A percentile compares a stretch with the other conserved stretches of the same genome.
These are phyloP conservation scores for Hygrophorus pudorinus DNA, from an alignment of 768 basidiomycete species.

Conservation along the genomic window DNA sequence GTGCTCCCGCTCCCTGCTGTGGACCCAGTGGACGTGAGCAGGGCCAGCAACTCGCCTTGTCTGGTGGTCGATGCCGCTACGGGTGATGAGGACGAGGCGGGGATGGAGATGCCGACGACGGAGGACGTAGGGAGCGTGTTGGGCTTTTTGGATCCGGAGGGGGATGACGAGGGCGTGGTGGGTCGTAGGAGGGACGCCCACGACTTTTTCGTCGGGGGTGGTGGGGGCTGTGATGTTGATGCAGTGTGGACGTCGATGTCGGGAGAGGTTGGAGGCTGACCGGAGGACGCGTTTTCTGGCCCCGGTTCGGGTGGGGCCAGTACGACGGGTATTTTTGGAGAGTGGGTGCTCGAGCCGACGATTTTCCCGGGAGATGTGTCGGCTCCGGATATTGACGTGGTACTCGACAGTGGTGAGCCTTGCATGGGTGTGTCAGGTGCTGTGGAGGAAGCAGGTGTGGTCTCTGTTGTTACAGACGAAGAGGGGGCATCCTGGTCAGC, in stretches of 20 bases:
- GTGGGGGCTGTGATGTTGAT: conserved; percentile 9
- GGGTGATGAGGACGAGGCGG: conserved; percentile 29
- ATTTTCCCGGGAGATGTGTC: conserved; percentile 8
- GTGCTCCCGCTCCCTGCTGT: conserved; percentile 6
- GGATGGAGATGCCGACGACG: conserved; percentile 66
- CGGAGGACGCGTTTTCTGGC: no score
- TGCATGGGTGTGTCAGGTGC: conserved; percentile 10
- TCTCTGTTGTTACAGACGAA: conserved; percentile 41
- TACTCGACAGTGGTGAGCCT: conserved; percentile 7
- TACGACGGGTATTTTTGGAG: no score
- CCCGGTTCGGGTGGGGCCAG: no score
- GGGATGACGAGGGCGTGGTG: conserved; percentile 23
- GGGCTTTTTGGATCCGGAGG: conserved; percentile 22
- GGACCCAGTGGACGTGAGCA: conserved; percentile 30
- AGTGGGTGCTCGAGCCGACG: no score
- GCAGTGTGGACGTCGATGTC: conserved; percentile 4
- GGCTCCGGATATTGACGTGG: conserved; percentile 10
- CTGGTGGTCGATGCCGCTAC: conserved; percentile 24
- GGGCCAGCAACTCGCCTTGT: conserved; percentile 40
- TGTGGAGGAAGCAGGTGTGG: conserved; percentile 22
- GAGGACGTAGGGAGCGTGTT: conserved; percentile 58
- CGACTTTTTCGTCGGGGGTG: conserved; percentile 45
- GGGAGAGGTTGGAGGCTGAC: conserved; percentile 5
- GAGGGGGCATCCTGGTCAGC: conserved; percentile 12
- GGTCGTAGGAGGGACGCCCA: conserved; percentile 67